A percentile compares a stretch with the other conserved stretches of the same genome.
Evolutionary conservation across 208 protist genomes (phyloP).

Genomic region (Leishmania aethiopica): DNA sequence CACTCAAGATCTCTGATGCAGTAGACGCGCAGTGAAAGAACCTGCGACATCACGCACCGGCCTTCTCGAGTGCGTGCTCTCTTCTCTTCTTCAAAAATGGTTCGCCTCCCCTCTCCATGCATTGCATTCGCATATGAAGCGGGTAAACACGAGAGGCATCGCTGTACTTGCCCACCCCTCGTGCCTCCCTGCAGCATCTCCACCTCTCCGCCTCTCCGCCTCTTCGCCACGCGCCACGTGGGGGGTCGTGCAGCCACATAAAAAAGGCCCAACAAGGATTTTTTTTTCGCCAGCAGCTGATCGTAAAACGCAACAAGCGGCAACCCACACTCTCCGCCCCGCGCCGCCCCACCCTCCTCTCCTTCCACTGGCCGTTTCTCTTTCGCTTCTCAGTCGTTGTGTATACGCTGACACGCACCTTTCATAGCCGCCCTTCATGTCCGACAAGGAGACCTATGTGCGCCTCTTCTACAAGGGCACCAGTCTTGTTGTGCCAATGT

Average conservation of each 20-base stretch:
- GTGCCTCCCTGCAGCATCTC: neutral
- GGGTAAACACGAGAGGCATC: neutral
- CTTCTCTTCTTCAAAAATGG: neutral
- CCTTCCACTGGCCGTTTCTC: neutral
- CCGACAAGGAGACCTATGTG: constrained; percentile 1
- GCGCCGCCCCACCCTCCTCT: neutral
- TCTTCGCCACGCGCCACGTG: neutral
- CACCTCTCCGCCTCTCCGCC: neutral
- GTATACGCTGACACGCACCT: neutral
- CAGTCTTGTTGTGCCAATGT: constrained; percentile 27
- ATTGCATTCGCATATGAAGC: neutral
- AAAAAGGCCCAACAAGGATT: neutral
- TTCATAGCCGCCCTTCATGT: neutral
- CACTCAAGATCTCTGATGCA: neutral
- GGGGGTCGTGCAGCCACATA: neutral
- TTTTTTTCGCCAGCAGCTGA: neutral
- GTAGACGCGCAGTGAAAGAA: neutral
- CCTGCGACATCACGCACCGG: neutral
- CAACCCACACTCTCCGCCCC: neutral
- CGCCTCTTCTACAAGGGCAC: constrained; percentile 23
- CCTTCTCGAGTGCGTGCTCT: neutral
- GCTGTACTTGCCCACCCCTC: neutral
- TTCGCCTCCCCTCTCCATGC: neutral
- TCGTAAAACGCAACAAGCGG: neutral
- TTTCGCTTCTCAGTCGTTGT: neutral